A percentile compares a stretch with the other conserved stretches of the same genome.
phyloP scores from a whole-genome alignment of 2,329 filamentous ascomycete species.

The Diplodia mutila region DNA sequence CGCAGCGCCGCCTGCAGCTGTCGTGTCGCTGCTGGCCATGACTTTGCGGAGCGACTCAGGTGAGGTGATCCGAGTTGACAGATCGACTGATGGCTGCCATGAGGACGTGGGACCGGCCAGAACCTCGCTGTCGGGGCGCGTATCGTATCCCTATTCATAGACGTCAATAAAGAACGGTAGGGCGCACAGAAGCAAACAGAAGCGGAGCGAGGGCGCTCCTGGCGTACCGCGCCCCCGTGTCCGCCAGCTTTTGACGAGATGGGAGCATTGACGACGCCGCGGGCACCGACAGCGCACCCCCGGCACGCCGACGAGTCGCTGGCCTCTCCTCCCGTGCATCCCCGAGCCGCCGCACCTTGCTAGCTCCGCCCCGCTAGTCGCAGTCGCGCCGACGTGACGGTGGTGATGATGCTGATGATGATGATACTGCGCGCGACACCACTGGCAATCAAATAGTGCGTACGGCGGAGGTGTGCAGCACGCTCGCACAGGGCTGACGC shows the following conservation, averaged over 20 bases:
- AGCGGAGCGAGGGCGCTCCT: slow-evolving; percentile 9
- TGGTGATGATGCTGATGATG: slow-evolving; percentile 12
- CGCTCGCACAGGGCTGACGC: slow-evolving; percentile 22
- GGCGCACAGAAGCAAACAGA: slow-evolving; percentile 16
- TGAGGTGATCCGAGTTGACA: slow-evolving; percentile 15
- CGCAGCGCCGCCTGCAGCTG: slow-evolving; percentile 18
- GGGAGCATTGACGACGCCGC: neutral
- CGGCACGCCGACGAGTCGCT: neutral
- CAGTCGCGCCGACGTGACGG: slow-evolving; percentile 11
- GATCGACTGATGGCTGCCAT: slow-evolving; percentile 22
- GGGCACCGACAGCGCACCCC: slow-evolving; percentile 3
- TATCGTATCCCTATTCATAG: slow-evolving; percentile 24
- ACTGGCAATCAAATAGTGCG: slow-evolving; percentile 1
- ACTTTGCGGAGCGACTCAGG: slow-evolving; percentile 9
- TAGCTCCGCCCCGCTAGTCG: slow-evolving; percentile 18
- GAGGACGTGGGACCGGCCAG: slow-evolving; percentile 1
- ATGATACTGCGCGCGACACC: slow-evolving; percentile 9
- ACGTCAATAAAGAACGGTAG: slow-evolving; percentile 17
- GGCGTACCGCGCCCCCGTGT: slow-evolving; percentile 10
- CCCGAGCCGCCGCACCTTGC: slow-evolving; percentile 21
- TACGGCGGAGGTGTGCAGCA: neutral
- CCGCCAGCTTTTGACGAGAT: neutral
- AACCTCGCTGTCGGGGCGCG: slow-evolving; percentile 14
- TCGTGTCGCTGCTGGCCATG: slow-evolving; percentile 7
- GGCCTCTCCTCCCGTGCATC: slow-evolving; percentile 17